Evolutionary conservation across 805 yeast species (phyloP), one percentile per base, ranked within the genome.

Genomic region (Yarrowia keelungensis): DNA sequence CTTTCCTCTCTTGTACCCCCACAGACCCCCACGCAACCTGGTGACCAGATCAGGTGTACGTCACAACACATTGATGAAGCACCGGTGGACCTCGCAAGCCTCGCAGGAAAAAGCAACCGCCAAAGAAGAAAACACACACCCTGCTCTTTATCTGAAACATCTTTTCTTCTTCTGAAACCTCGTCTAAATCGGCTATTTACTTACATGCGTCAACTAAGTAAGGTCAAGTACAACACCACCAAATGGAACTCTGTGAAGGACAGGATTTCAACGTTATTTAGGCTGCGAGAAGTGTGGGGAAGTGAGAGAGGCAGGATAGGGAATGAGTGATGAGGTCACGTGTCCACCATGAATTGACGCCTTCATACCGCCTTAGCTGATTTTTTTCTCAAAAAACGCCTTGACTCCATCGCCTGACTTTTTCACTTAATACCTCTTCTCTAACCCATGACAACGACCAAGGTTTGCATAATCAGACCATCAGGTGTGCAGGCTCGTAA

Each of bases 381-480:
- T 26, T 26, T 26, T 26, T 26, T 26, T 26, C 7, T 26, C 7
- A 15, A 49, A 32, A 49, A 14, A 8, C 15, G 10, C 39, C n/a
- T 2, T 8, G 12, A 0, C 36, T 12, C 14, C 38, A 15, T 38
- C 39, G n/a, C 54, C 39, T 36, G 41, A 8, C 3, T 51, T 2
- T 38, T 12, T 53, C n/a, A 2, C 2, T 11, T 7, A 53, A 16
- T 53, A 38, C 32, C 43, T 14, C 58, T 22, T 7, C 2, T 9
- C 2, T 5, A 35, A 38, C 35, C 59, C 7, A 41, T 54, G 61
- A 54, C 46, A 14, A 38, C 26, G 35, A 12, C 10, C 32, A 38
- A 56, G 47, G 62, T 56, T 56, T 10, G 62, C 47, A 56, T 56
- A 41, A 56, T 56, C 62, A 56, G 62, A 22, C 62, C 62, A 56